Evolutionary conservation across 139 green algal genomes (phyloP).

Genomic region (Micractinium sp.): DNA sequence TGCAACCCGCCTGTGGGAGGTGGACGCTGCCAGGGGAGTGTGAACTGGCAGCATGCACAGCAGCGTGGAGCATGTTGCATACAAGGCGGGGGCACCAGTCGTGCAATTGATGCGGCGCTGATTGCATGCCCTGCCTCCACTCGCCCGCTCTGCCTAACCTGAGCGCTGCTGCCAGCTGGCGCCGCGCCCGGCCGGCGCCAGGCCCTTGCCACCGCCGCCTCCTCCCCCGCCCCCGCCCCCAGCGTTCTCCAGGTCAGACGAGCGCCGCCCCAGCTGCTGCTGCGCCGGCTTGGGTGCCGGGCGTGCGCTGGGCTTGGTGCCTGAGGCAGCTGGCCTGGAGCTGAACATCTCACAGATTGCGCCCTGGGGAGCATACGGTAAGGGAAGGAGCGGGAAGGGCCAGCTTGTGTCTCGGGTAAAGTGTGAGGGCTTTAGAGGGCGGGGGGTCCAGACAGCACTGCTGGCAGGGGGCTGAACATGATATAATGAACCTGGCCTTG

Average conservation of each 20-base stretch:
- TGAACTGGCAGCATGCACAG: neutral
- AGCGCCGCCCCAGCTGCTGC: neutral
- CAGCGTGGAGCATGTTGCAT: neutral
- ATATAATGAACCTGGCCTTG: no score
- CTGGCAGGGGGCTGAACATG: neutral
- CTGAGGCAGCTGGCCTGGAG: neutral
- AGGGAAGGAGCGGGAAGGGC: neutral
- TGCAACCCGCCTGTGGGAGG: no score
- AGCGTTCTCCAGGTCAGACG: neutral
- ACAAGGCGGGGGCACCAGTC: neutral
- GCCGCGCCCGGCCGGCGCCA: neutral
- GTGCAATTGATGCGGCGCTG: neutral
- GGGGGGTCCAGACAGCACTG: no score
- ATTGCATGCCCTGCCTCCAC: neutral
- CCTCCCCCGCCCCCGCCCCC: neutral
- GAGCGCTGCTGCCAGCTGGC: constrained; percentile 1
- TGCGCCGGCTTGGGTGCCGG: neutral
- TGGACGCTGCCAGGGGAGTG: neutral
- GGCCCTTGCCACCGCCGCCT: neutral
- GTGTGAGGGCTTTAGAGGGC: neutral
- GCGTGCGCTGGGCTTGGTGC: neutral
- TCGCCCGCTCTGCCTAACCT: constrained; percentile 1
- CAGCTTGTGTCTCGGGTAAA: neutral
- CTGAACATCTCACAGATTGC: constrained; percentile 25
- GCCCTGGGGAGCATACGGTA: neutral